Percentiles rank a stretch among this genome's conserved stretches.
phyloP scores from a whole-genome alignment of 2,329 filamentous ascomycete genomes.

The Gremmenia infestans region DNA sequence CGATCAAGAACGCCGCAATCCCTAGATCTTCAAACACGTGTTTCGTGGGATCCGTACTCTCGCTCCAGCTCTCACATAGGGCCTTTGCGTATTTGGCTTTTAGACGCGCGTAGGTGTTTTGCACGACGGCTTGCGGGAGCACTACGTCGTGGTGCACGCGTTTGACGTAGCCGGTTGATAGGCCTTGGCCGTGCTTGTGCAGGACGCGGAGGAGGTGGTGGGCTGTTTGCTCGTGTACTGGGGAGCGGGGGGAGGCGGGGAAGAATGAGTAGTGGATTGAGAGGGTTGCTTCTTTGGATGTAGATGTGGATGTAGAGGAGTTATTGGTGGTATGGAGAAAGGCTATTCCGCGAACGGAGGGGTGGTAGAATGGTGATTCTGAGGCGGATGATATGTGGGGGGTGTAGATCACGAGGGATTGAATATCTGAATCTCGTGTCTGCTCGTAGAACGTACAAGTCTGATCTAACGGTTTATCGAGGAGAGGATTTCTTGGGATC shows the following conservation, averaged over 20 bases:
- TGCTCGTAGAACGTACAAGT: slow-evolving; percentile 68
- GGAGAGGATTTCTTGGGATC: slow-evolving; percentile 73
- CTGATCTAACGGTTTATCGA: slow-evolving; percentile 73
- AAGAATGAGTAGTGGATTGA: slow-evolving; percentile 60
- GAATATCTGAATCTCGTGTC: slow-evolving; percentile 25
- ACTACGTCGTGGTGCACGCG: slow-evolving; percentile 79
- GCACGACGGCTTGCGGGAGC: slow-evolving; percentile 69
- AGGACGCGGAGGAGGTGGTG: slow-evolving; percentile 63
- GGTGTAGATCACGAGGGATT: slow-evolving; percentile 67
- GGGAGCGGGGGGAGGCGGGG: slow-evolving; percentile 26
- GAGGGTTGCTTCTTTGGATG: slow-evolving; percentile 40
- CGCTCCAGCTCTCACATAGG: slow-evolving; percentile 74
- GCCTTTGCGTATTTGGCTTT: slow-evolving; percentile 72
- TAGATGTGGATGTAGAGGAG: slow-evolving; percentile 12
- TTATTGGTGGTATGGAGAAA: slow-evolving; percentile 66
- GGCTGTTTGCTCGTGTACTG: slow-evolving; percentile 60
- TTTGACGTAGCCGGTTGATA: slow-evolving; percentile 66
- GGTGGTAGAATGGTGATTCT: slow-evolving; percentile 84
- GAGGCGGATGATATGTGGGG: slow-evolving; percentile 61
- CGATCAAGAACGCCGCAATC: slow-evolving; percentile 88
- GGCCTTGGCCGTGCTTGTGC: slow-evolving; percentile 68
- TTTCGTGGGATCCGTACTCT: slow-evolving; percentile 81
- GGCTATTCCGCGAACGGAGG: slow-evolving; percentile 66
- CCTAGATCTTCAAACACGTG: slow-evolving; percentile 93
- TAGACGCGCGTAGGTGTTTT: slow-evolving; percentile 75